phyloP scores from a whole-genome alignment of 2,329 filamentous ascomycete species.

The Trichoderma breve region DNA sequence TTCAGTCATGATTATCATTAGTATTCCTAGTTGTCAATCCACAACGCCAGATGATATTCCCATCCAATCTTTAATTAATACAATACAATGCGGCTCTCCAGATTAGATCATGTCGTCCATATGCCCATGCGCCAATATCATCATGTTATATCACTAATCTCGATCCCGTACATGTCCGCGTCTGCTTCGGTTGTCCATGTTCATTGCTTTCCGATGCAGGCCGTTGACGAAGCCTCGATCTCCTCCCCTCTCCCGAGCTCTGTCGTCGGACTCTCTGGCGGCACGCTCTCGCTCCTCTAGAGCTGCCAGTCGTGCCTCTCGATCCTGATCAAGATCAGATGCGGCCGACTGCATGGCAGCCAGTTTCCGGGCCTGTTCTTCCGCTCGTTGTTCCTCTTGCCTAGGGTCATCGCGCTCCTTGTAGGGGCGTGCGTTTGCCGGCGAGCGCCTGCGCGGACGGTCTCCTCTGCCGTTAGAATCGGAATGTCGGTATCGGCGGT shows the following conservation, averaged over 20 bases:
- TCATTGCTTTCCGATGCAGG: slow-evolving; percentile 58
- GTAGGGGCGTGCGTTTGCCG: neutral
- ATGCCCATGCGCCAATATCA: neutral
- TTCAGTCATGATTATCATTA: neutral
- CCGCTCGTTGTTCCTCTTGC: slow-evolving; percentile 38
- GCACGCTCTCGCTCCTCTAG: slow-evolving; percentile 64
- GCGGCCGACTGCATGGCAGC: slow-evolving; percentile 73
- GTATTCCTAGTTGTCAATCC: neutral
- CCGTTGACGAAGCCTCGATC: slow-evolving; percentile 63
- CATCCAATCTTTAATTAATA: neutral
- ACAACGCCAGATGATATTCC: neutral
- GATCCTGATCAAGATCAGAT: slow-evolving; percentile 66
- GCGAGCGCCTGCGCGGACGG: slow-evolving; percentile 30
- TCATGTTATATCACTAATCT: slow-evolving; percentile 10
- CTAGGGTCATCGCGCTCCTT: neutral
- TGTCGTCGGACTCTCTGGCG: slow-evolving; percentile 65
- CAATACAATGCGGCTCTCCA: neutral
- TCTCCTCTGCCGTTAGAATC: slow-evolving; percentile 29
- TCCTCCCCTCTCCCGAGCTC: slow-evolving; percentile 59
- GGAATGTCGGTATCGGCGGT: slow-evolving; percentile 24
- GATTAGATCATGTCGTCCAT: neutral
- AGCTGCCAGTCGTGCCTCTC: slow-evolving; percentile 64
- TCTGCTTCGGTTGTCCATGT: slow-evolving; percentile 49
- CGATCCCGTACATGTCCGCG: slow-evolving; percentile 48
- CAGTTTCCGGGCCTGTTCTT: slow-evolving; percentile 64